These are phyloP conservation scores for Tausonia pullulans DNA, from an alignment of 1,284 basidiomycete species.

Conservation along the genomic window DNA sequence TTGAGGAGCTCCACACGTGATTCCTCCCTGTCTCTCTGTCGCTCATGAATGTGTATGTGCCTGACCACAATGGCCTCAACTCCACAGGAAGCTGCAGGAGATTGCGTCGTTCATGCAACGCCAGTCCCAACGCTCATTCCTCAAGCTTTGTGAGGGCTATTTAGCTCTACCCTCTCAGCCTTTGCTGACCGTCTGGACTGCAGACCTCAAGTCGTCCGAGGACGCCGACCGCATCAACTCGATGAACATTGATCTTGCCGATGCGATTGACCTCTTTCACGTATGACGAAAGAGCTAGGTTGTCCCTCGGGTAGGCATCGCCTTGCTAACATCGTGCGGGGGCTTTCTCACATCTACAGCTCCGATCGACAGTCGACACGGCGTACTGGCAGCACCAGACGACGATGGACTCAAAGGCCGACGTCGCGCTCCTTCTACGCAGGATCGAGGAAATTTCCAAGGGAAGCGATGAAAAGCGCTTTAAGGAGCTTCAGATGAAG, in stretches of 20 bases:
- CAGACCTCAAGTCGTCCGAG: not conserved
- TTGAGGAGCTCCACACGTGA: not conserved
- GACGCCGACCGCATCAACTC: not conserved
- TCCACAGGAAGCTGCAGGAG: not conserved
- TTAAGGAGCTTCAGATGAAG: not conserved
- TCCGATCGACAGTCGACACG: not conserved
- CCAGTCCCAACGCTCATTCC: not conserved
- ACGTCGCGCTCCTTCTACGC: not conserved
- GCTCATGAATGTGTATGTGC: no score
- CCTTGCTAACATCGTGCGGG: no score
- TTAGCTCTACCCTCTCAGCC: no score
- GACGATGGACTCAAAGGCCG: not conserved
- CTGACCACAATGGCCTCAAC: no score
- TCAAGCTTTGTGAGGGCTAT: conserved; percentile 1
- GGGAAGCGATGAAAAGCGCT: not conserved
- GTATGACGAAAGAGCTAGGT: no score
- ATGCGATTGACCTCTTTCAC: not conserved
- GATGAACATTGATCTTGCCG: not conserved
- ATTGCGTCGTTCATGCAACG: not conserved
- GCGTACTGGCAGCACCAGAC: not conserved
- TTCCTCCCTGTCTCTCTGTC: no score
- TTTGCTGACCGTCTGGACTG: not conserved
- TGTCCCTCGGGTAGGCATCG: no score
- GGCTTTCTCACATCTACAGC: no score
- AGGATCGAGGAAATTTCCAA: not conserved